Conservation (phyloP, 805 yeast genomes). For the Hyphopichia homilentoma region DNA sequence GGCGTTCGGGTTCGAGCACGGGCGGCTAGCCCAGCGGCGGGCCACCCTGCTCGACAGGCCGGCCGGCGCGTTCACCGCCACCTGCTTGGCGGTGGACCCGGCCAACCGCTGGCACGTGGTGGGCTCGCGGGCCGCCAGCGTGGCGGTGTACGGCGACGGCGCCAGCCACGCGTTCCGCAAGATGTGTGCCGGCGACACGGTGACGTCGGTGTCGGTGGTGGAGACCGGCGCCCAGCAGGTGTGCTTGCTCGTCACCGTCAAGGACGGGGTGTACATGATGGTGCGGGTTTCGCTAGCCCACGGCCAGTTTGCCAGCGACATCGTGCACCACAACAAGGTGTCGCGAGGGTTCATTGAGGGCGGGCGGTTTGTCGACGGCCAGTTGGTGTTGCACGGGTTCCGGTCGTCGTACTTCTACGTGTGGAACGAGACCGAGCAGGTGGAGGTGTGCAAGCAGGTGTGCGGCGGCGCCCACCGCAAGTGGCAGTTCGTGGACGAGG, state of each 20-base stretch:
- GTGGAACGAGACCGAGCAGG: conserved; percentile 77
- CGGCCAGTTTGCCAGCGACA: conserved; percentile 12
- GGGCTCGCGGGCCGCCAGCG: conserved; percentile 70
- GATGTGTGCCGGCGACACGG: conserved; percentile 63
- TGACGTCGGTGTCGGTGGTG: conserved; percentile 49
- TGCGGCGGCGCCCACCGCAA: conserved; percentile 93
- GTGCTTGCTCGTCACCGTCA: conserved; percentile 47
- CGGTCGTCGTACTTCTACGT: conserved; percentile 72
- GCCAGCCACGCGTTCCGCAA: conserved; percentile 36
- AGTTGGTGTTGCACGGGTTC: conserved; percentile 71
- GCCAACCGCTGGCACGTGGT: conserved; percentile 43
- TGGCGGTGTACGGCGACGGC: conserved; percentile 55
- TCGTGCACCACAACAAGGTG: conserved; percentile 56
- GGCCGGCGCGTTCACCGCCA: conserved; percentile 52
- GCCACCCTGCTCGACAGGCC: too few relatives aligned
- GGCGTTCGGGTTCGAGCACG: conserved; percentile 27
- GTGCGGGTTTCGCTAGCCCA: conserved; percentile 12
- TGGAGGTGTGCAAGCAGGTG: conserved; percentile 61
- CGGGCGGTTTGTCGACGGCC: conserved; percentile 36
- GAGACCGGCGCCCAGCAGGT: conserved; percentile 15
- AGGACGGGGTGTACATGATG: conserved; percentile 64
- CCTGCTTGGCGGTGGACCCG: conserved; percentile 48
- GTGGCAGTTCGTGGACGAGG: conserved; percentile 45
- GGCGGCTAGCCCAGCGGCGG: too few relatives aligned
- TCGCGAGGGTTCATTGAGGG: conserved; percentile 84